Conservation (phyloP, 116 monocot species). For the Phalaenopsis hybrid region DNA sequence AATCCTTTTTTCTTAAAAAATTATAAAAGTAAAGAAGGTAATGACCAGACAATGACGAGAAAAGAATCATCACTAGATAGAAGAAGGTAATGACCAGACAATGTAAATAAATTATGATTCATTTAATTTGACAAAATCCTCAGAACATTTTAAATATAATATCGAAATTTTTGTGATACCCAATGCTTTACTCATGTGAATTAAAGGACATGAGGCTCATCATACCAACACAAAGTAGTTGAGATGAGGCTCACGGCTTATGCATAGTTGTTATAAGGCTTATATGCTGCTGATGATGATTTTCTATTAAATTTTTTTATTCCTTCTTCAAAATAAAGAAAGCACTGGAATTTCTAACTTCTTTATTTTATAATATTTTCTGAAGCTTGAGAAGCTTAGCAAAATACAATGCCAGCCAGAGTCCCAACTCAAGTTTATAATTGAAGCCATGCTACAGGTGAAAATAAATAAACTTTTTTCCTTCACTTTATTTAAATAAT, state of each 20-base stretch:
- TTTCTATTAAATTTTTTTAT: background rate
- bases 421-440: slow-evolving; percentile 94
- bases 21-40: background rate
- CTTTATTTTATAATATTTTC: slow-evolving; percentile 14
- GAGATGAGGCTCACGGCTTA: background rate
- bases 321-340: background rate
- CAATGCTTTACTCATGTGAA: background rate
- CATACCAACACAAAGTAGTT: background rate
- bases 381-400: slow-evolving; percentile 93
- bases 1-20: background rate
- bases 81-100: too few relatives aligned
- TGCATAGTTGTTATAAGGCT: background rate
- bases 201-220: background rate
- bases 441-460: slow-evolving; percentile 97
- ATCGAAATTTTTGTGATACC: background rate
- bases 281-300: background rate
- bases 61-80: background rate
- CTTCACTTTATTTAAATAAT: background rate
- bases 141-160: background rate
- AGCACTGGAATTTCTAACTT: background rate
- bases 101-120: background rate
- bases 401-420: slow-evolving; percentile 92
- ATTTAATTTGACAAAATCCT: background rate
- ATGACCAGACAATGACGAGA: background rate
- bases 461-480: background rate